Percentiles rank a stretch among this genome's conserved stretches.
These are phyloP conservation scores for Albatrellus ellisii DNA, from an alignment of 768 basidiomycete genomes.

Conservation along the genomic window DNA sequence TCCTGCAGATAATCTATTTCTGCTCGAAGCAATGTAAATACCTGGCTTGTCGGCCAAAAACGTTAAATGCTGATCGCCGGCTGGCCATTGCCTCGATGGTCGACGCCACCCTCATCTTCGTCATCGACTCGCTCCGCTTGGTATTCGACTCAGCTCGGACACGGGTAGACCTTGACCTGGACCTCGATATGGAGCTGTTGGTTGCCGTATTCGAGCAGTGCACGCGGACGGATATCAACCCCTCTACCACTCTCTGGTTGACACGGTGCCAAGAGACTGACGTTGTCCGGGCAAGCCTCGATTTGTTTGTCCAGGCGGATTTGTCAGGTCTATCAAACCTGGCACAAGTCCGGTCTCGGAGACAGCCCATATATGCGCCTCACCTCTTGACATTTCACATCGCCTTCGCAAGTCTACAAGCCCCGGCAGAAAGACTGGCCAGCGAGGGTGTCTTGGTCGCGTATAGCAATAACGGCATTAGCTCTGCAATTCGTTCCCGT, in stretches of 20 bases:
- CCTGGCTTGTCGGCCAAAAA: slow-evolving; percentile 33
- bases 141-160: slow-evolving; percentile 53
- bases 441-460: slow-evolving; percentile 71
- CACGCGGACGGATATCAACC: slow-evolving; percentile 51
- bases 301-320: slow-evolving; percentile 57
- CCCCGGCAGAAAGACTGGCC: slow-evolving; percentile 76
- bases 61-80: slow-evolving; percentile 46
- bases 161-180: slow-evolving; percentile 47
- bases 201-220: slow-evolving; percentile 79
- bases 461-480: slow-evolving; percentile 76
- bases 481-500: slow-evolving; percentile 62
- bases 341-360: slow-evolving; percentile 43
- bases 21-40: slow-evolving; percentile 50
- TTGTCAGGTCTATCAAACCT: slow-evolving; percentile 59
- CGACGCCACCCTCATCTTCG: slow-evolving; percentile 47
- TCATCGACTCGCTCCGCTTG: slow-evolving; percentile 52
- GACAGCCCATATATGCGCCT: slow-evolving; percentile 58
- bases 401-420: slow-evolving; percentile 61
- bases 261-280: slow-evolving; percentile 69
- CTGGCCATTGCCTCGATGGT: slow-evolving; percentile 45
- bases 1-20: slow-evolving; percentile 75
- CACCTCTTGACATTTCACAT: slow-evolving; percentile 82
- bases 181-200: slow-evolving; percentile 70
- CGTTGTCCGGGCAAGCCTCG: slow-evolving; percentile 61
- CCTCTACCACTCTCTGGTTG: slow-evolving; percentile 68